Conservation (phyloP, 495 filamentous ascomycete species). For the Penicillium malachiteum region DNA sequence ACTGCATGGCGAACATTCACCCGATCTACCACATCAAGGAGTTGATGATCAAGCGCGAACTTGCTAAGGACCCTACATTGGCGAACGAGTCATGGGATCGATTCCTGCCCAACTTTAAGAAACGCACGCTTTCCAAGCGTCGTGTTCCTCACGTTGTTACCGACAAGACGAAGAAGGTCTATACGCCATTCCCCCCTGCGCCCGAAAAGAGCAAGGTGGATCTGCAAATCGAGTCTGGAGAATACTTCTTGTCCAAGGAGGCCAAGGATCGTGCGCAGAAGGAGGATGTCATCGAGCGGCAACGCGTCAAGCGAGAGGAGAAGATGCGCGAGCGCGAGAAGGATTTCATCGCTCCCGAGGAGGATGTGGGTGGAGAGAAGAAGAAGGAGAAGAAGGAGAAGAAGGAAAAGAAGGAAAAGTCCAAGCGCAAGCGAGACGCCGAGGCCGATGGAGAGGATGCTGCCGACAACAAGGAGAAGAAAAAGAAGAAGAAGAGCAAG, state of each 20-base stretch:
- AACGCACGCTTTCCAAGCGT: conserved; percentile 83
- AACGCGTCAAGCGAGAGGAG: conserved; percentile 81
- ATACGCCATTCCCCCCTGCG: conserved; percentile 76
- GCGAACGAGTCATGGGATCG: conserved; percentile 89
- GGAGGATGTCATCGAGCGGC: conserved; percentile 75
- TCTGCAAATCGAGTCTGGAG: conserved; percentile 94
- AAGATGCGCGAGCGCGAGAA: conserved; percentile 81
- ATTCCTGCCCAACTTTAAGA: conserved; percentile 98
- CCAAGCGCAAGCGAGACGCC: conserved; percentile 44
- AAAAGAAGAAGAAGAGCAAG: conserved; percentile 51
- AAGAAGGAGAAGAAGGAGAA: conserved; percentile 48
- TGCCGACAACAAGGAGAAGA: conserved; percentile 44
- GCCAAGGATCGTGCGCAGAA: conserved; percentile 80
- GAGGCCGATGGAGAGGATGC: conserved; percentile 35
- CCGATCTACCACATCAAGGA: conserved; percentile 96
- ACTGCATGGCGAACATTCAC: conserved; percentile 96
- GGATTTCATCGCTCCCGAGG: conserved; percentile 83
- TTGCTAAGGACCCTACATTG: conserved; percentile 91
- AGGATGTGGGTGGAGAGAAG: conserved; percentile 58
- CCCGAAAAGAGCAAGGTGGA: conserved; percentile 97
- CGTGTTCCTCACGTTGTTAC: conserved; percentile 78
- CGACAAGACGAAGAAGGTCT: conserved; percentile 91
- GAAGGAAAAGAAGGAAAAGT: conserved; percentile 51
- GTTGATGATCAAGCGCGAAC: conserved; percentile 97
- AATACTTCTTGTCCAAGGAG: conserved; percentile 92